Base-by-base conservation (phyloP, 169 alveolate genomes). In the Cryptosporidium parvum region DNA sequence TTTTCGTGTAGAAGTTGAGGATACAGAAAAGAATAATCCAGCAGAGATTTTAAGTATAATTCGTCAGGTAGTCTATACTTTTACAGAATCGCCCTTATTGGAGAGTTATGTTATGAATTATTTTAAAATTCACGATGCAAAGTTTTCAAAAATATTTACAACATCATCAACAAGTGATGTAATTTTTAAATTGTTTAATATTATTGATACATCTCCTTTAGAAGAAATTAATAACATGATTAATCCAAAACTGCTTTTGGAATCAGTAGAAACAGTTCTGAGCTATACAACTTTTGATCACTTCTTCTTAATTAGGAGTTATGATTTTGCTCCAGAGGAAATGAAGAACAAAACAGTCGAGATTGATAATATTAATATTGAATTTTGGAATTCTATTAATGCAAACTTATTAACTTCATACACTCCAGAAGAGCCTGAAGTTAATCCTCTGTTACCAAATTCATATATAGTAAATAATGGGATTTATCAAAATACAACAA, bases 251-350 rank as follows among this genome's bases (percentile, higher is more conserved):
- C 39, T 21, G 4, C 58, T 73, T n/a, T 35, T 73, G 23, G 70
- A 73, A 18, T 73, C 86, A 1, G 70, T 73, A 1, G 86, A 53
- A 37, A 56, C 58, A 0, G 58, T 73, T 56, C 35, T 73, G 72
- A 37, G 86, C 26, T 73, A 51, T n/a, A 37, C 86, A 37, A 53
- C 86, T n/a, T 73, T 73, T 56, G 86, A 73, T 2, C 44, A 73
- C 70, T 73, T 73, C 44, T 73, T 73, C 45, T 53, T 73, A 51
- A 62, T 73, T 37, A 53, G 56, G 21, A 73, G 56, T 58, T 56
- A 9, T 59, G 14, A 26, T 53, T 53, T n/a, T 3, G 4, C 21
- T 18, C 14, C 35, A 0, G 86, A 73, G 9, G 58, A 56, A n/a
- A 14, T 56, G 14, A 37, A 56, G 16, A 73, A 73, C 23, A 31